These are phyloP conservation scores for Thraustochytrium striatum DNA, from an alignment of 352 stramenopile species.

Conservation along the genomic window DNA sequence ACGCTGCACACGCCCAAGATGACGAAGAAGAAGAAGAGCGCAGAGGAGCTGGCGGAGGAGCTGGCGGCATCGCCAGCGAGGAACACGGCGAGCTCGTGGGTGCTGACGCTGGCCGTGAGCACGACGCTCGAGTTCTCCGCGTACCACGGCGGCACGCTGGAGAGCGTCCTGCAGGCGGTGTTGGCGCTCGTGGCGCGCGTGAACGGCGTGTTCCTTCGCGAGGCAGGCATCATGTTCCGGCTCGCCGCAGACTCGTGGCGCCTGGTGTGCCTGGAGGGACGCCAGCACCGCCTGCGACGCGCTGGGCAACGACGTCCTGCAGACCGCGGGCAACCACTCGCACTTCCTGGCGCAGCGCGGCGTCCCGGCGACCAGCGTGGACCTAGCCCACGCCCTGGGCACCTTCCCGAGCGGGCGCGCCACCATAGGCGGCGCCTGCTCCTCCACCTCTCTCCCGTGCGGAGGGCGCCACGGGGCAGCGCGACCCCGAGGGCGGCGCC, in stretches of 20 bases:
- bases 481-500: background rate
- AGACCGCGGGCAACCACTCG: background rate
- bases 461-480: background rate
- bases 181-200: conserved; percentile 26
- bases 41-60: no score
- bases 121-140: conserved; percentile 44
- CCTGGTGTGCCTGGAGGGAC: conserved; percentile 26
- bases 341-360: background rate
- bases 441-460: background rate
- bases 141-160: conserved; percentile 45
- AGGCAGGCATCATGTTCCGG: conserved; percentile 29
- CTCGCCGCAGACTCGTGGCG: background rate
- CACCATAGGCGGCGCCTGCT: no score
- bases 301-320: background rate
- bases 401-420: background rate
- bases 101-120: no score
- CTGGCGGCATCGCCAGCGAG: no score
- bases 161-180: conserved; percentile 14
- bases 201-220: conserved; percentile 17
- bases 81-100: no score
- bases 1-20: no score
- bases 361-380: background rate
- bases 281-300: background rate
- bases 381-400: conserved; percentile 7
- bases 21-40: no score